Conservation (phyloP, 495 filamentous ascomycete genomes). For the Amniculicola lignicola region DNA sequence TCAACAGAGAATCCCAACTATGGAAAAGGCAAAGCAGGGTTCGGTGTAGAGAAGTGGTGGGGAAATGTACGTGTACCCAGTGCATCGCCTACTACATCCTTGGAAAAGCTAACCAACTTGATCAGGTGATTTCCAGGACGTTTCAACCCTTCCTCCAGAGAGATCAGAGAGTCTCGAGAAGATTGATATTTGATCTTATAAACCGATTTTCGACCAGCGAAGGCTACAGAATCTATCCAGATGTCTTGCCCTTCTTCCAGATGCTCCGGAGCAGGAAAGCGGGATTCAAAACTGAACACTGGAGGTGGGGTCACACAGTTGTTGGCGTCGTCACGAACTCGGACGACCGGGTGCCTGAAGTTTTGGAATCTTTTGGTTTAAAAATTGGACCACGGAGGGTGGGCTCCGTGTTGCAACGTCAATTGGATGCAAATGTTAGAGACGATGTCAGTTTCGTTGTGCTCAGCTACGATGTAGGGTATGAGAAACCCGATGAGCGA, state of each 20-base stretch:
- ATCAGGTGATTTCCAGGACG: constrained; percentile 47
- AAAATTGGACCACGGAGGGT: constrained; percentile 45
- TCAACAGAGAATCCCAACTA: constrained; percentile 61
- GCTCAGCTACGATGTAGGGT: constrained; percentile 71
- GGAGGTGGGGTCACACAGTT: constrained; percentile 45
- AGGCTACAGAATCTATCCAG: constrained; percentile 60
- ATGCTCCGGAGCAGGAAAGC: constrained; percentile 40
- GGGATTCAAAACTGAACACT: constrained; percentile 4
- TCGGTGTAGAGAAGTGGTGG: constrained; percentile 67
- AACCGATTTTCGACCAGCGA: constrained; percentile 58
- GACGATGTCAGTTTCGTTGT: constrained; percentile 63
- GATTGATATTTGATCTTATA: constrained; percentile 54
- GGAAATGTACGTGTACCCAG: constrained; percentile 46
- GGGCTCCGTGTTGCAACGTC: constrained; percentile 1
- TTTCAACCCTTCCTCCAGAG: constrained; percentile 41
- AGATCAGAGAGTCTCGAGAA: constrained; percentile 43
- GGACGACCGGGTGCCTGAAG: constrained; percentile 62
- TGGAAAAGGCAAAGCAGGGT: constrained; percentile 56
- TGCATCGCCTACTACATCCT: background rate
- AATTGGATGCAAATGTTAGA: constrained; percentile 16
- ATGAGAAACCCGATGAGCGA: constrained; percentile 59
- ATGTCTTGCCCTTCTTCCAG: constrained; percentile 54
- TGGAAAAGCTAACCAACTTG: background rate
- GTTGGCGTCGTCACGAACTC: constrained; percentile 75
- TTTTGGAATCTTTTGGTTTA: constrained; percentile 62